Evolutionary conservation across 2,329 filamentous ascomycete genomes (phyloP).

Genomic region (Colletotrichum cereale): DNA sequence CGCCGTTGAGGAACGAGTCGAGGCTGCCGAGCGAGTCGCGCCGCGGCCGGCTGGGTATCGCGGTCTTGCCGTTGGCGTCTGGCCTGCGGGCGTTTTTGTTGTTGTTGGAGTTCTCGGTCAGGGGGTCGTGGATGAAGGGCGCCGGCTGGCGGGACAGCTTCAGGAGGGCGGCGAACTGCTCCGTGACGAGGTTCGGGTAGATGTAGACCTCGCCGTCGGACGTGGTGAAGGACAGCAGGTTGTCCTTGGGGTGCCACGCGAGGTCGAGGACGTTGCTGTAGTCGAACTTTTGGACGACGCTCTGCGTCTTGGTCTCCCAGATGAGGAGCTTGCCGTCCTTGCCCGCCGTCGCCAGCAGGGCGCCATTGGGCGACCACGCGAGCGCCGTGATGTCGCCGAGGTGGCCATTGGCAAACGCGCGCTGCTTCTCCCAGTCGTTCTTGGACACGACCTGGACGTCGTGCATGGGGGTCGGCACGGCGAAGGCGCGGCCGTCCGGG

Average conservation of each 20-base stretch:
- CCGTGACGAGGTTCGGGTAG: constrained; percentile 76
- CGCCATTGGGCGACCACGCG: constrained; percentile 95
- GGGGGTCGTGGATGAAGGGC: constrained; percentile 86
- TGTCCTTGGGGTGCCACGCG: constrained; percentile 90
- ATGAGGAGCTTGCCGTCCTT: constrained; percentile 79
- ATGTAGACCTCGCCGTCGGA: constrained; percentile 95
- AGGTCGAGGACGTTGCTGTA: constrained; percentile 88
- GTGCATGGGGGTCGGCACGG: constrained; percentile 82
- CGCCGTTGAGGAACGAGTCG: constrained; percentile 82
- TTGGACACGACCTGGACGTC: constrained; percentile 91
- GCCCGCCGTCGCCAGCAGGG: constrained; percentile 80
- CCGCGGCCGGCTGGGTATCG: constrained; percentile 55
- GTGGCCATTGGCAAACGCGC: constrained; percentile 83
- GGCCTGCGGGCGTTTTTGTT: constrained; percentile 73
- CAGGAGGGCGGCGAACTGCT: constrained; percentile 68
- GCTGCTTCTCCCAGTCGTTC: constrained; percentile 89
- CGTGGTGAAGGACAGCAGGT: constrained; percentile 91
- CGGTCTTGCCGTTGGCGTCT: constrained; percentile 44
- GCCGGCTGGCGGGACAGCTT: constrained; percentile 76
- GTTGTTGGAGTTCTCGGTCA: constrained; percentile 77
- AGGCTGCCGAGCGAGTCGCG: constrained; percentile 80
- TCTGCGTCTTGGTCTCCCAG: constrained; percentile 93
- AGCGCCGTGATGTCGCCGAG: constrained; percentile 86
- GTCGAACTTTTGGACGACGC: constrained; percentile 80
- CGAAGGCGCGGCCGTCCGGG: constrained; percentile 93